Conservation (phyloP, 176 grass and related monocot genomes). For the Panicum miliaceum region DNA sequence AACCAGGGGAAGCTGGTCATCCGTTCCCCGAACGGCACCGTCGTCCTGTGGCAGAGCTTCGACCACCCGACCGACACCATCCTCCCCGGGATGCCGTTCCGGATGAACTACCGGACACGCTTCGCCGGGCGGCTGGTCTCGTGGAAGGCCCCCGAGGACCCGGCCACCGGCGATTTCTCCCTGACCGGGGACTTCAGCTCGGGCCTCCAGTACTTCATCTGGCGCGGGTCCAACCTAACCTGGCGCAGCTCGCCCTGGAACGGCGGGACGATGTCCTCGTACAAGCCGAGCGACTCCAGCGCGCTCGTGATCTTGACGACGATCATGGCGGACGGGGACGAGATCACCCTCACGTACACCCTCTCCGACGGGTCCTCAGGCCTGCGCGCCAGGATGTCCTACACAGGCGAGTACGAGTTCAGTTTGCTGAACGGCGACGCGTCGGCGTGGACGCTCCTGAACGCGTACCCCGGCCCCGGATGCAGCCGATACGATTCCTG, state of each 20-base stretch:
- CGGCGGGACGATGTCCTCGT: not conserved
- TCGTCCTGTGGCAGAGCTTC: conserved; percentile 53
- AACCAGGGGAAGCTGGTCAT: conserved; percentile 40
- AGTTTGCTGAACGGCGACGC: not conserved
- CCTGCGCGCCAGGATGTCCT: not conserved
- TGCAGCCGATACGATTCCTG: conserved; percentile 39
- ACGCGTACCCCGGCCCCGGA: not conserved
- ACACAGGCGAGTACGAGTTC: not conserved
- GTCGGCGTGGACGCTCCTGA: not conserved
- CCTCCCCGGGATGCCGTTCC: conserved; percentile 21
- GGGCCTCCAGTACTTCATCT: not conserved
- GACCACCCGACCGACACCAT: conserved; percentile 44
- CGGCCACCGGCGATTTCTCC: conserved; percentile 29
- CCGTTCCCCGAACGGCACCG: not conserved
- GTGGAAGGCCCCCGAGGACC: conserved; percentile 35
- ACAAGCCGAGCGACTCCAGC: not conserved
- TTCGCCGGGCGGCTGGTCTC: not conserved
- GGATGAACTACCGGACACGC: not conserved
- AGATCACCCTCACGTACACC: not conserved
- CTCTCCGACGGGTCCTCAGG: not conserved
- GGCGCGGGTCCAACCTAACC: not conserved
- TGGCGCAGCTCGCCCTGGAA: conserved; percentile 45
- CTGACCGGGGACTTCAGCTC: not conserved
- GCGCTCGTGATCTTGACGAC: not conserved
- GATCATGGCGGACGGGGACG: not conserved